Base-by-base conservation (phyloP, 805 yeast genomes). In the Candida easanensis region DNA sequence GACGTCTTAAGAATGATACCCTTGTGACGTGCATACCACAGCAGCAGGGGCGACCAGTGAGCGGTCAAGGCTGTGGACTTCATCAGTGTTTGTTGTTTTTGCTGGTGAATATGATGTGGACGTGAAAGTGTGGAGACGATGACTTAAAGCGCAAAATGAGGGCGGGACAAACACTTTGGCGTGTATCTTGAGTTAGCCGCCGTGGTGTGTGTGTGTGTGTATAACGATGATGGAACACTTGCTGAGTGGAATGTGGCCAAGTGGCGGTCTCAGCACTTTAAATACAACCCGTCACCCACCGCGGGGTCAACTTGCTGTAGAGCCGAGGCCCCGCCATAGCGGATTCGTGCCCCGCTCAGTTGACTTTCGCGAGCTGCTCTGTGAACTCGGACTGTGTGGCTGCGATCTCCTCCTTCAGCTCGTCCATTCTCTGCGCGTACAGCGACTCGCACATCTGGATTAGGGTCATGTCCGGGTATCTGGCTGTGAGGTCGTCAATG, bases 1-100 rank as follows among this genome's bases (percentile, higher is more conserved):
- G 61, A 56, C 17, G 61, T 48, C 48, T 54, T 56, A 25, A 56
- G 46, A 30, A 56, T 50, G 39, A 53, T n/a, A 5, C 57, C 47
- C 46, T 56, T 56, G 49, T 54, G 58, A 26, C 51, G 47, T n/a
- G 41, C 26, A 50, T 56, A 56, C 60, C 58, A 54, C 34, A 36
- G 42, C 9, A 56, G 36, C 21, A 48, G 35, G 18, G 48, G 48
- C 16, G 42, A 8, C 42, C 33, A 35, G 33, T 25, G 39, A 6
- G 26, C 38, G 21, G 26, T 5, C 25, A 33, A 15, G 20, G 15
- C 6, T 7, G 8, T 20, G 6, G 26, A 9, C 11, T 6, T 19
- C 16, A 13, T 33, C 5, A 15, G 33, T 19, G 31, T 22, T 25
- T 4, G 16, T 28, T n/a, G n/a, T n/a, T n/a, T n/a, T n/a, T n/a